Evolutionary conservation across 2,329 filamentous ascomycete genomes (phyloP), one percentile per base, ranked within the genome.

Genomic region (Gliomastix tumulicola): DNA sequence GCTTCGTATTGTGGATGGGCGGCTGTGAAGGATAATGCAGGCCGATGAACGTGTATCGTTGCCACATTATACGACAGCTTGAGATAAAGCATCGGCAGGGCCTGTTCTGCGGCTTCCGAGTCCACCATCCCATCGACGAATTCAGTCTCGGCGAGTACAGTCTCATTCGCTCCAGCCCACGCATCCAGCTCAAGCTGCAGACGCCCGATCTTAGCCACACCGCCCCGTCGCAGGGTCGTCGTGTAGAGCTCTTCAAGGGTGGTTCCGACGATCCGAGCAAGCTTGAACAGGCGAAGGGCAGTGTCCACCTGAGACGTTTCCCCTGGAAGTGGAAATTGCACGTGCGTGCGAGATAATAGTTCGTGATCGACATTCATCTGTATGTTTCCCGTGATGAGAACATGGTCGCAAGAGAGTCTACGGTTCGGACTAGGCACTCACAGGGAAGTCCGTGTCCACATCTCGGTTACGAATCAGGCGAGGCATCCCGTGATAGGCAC

Each of bases 381-480:
- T n/a, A n/a, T n/a, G n/a, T n/a, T n/a, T n/a, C n/a, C n/a, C n/a
- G n/a, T n/a, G n/a, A n/a, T n/a, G n/a, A n/a, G n/a, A n/a, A n/a
- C n/a, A n/a, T n/a, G n/a, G n/a, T n/a, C n/a, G 42, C 7, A 46
- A 44, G 12, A 41, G 38, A 3, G 48, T 46, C 3, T 52, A 21
- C 2, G 49, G 46, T 15, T 49, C 46, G 25, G 49, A 44, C n/a
- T 52, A 46, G 3, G 50, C 40, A 11, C 46, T 41, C 11, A 41
- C 49, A 5, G 49, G 49, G 3, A 48, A 37, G 22, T 52, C 49
- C 1, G 49, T 48, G 19, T 52, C 49, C 4, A 51, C 49, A 13
- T 51, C 49, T 27, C 49, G 46, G 16, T 52, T 46, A 6, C 47
- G 44, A 22, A 52, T 51, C 3, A 51, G 39, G 7, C 49, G 49